Percentiles rank a stretch among this genome's conserved stretches.
These are phyloP conservation scores for Tricholoma sp. DNA, from an alignment of 768 basidiomycete species.

Conservation along the genomic window DNA sequence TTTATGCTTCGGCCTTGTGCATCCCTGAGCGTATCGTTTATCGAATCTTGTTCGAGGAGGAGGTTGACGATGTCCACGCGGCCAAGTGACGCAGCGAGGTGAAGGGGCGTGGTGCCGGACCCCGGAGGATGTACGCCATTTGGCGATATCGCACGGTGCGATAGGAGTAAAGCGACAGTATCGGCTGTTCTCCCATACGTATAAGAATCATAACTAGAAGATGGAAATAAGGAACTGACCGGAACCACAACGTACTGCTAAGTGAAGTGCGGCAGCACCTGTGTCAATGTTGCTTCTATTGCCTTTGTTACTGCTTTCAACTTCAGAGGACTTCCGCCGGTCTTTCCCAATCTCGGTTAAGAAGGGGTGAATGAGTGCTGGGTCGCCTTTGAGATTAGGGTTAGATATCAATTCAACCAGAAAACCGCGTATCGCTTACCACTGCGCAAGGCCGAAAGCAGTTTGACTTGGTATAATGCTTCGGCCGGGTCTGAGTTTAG, in stretches of 20 bases:
- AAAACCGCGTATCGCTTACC: conserved; percentile 30
- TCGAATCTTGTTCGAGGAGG: conserved; percentile 71
- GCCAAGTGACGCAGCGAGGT: conserved; percentile 62
- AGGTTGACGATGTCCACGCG: conserved; percentile 68
- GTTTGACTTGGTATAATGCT: conserved; percentile 60
- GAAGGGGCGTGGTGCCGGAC: conserved; percentile 73
- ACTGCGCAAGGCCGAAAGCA: conserved; percentile 57
- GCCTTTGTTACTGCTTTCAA: conserved; percentile 20
- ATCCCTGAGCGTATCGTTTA: conserved; percentile 77
- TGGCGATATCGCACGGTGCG: conserved; percentile 73
- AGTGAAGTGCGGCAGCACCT: conserved; percentile 72
- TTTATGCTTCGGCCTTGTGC: conserved; percentile 57
- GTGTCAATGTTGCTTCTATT: conserved; percentile 40
- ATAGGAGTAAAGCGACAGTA: conserved; percentile 63
- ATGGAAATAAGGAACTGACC: conserved; percentile 36
- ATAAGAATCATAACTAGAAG: background rate
- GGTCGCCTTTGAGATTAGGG: conserved; percentile 50
- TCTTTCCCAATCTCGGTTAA: conserved; percentile 72
- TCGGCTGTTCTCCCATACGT: conserved; percentile 40
- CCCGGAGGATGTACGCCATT: conserved; percentile 72
- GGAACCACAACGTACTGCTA: conserved; percentile 78
- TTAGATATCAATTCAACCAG: background rate
- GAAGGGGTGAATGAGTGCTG: conserved; percentile 75
- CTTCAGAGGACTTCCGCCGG: conserved; percentile 37
- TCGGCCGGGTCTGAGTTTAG: conserved; percentile 17